Base-by-base conservation (phyloP, 2,329 filamentous ascomycete genomes). In the Colletotrichum ledebouriae region DNA sequence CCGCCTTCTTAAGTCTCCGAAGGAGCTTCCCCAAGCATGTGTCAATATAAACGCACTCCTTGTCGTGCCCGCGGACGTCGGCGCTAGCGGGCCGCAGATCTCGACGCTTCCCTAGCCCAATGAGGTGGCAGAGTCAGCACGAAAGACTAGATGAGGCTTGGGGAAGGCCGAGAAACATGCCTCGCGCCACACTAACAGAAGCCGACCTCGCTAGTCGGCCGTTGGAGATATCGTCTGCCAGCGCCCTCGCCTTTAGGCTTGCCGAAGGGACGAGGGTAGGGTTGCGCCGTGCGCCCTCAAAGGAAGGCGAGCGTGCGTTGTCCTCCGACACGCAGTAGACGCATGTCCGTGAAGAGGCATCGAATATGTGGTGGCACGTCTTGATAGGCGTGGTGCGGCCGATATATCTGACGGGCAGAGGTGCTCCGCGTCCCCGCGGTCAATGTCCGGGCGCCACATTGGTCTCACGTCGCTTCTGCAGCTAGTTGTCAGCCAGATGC, bases 151-250 rank as follows among this genome's bases (percentile, higher is more conserved):
- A 15, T 13, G 12, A 39, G 13, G 63, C 47, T 61, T 65, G 57
- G 57, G 46, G 63, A 55, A 53, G 63, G 12, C 63, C 63, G 63
- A 12, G 42, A 61, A 47, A 47, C 12, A 29, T 34, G 39, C 11
- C 29, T 37, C 37, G 34, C 49, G 29, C 22, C 22, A 33, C 20
- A 29, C 34, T 39, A 22, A 22, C 22, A 15, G 47, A 29, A 7
- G 47, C 15, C 47, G 25, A n/a, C 25, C 25, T 52, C 47, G 47
- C 15, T 52, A 52, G 49, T 17, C 49, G 25, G 25, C 25, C 49
- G 49, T 52, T 52, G 49, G 1, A 34, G 49, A 7, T 11, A 10
- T 52, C 3, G 25, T 34, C 2, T 52, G 49, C 49, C 25, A 15
- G 34, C 49, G 33, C 37, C 47, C 22, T 52, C 47, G 47, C 47